Evolutionary conservation across 2,329 filamentous ascomycete species (phyloP).

Genomic region (Pseudogymnoascus sp.): DNA sequence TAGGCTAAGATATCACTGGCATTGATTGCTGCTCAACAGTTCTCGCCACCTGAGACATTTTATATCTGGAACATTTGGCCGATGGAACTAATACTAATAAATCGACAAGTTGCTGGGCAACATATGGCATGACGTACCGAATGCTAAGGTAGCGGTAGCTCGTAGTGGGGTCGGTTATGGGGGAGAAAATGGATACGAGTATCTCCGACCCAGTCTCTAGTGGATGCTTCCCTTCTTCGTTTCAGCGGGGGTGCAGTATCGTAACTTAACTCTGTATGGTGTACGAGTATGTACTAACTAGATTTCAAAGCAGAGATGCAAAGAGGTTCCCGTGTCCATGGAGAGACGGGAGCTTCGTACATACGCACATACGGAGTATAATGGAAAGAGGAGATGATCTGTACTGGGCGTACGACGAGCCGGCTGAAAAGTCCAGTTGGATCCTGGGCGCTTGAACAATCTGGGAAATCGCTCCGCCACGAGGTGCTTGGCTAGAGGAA

Average conservation of each 20-base stretch:
- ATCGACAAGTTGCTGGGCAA: background rate
- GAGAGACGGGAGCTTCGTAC: background rate
- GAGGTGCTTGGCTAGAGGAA: background rate
- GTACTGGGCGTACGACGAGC: background rate
- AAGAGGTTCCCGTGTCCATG: background rate
- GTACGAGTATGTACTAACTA: background rate
- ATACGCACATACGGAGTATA: background rate
- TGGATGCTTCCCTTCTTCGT: slow-evolving; percentile 7
- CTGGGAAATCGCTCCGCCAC: background rate
- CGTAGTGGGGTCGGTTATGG: background rate
- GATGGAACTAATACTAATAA: slow-evolving; percentile 8
- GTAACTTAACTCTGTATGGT: background rate
- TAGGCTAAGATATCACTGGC: background rate
- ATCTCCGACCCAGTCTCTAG: slow-evolving; percentile 6
- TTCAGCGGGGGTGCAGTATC: background rate
- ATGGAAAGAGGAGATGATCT: background rate
- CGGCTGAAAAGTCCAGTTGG: slow-evolving; percentile 1
- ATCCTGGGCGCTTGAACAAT: background rate
- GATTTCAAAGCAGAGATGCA: background rate
- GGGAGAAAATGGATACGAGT: background rate
- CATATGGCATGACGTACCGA: background rate
- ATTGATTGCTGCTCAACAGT: slow-evolving; percentile 1
- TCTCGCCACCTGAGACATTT: slow-evolving; percentile 7
- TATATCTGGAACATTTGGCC: slow-evolving; percentile 6
- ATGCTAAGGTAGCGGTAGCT: background rate